Evolutionary conservation across 1,139 yeast species (phyloP), one percentile per base, ranked within the genome.

Genomic region (Yamadazyma sp.): DNA sequence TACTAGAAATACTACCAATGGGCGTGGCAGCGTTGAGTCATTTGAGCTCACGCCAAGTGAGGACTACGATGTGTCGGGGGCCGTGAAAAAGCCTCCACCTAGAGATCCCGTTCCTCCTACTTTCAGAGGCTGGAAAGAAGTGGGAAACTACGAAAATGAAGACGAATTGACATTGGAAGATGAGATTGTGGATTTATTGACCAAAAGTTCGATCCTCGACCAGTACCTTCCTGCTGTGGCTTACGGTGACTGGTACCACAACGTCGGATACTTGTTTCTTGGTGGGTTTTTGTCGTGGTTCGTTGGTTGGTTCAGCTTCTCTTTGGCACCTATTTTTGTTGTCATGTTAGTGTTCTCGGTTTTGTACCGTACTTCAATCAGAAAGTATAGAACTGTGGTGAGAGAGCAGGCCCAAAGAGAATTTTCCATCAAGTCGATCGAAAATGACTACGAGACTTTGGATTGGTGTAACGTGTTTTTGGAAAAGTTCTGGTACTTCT

Each of bases 161-260:
- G 89, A 83, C 56, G 67, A 66, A 1, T 67, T 87, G 48, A 79
- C 84, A 2, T 64, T 71, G 10, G 86, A 82, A 31, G 95, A 87
- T 55, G 88, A 85, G 50, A 71, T 83, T 43, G 67, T 73, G 43
- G 91, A 84, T 57, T 67, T 88, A 48, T 65, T 81, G 42, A 74
- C 83, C 28, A 75, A 77, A 31, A 78, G 87, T 8, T 87, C 96
- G 0, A 54, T 83, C 34, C 75, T 88, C 46, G 92, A 86, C 53
- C 73, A 77, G 44, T 77, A 82, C 53, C 66, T 91, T 39, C 92
- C 95, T 2, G 81, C 84, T 24, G 69, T 64, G 24, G 75, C 79
- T 10, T 87, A 85, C 53, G 98, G 98, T 40, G 97, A 92, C 55
- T 92, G 98, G 98, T 92, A 83, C 58, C 98, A 92, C 59, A 83